These are phyloP conservation scores for Vitis amurensis DNA, from an alignment of 164 flowering plant genomes.

Conservation along the genomic window DNA sequence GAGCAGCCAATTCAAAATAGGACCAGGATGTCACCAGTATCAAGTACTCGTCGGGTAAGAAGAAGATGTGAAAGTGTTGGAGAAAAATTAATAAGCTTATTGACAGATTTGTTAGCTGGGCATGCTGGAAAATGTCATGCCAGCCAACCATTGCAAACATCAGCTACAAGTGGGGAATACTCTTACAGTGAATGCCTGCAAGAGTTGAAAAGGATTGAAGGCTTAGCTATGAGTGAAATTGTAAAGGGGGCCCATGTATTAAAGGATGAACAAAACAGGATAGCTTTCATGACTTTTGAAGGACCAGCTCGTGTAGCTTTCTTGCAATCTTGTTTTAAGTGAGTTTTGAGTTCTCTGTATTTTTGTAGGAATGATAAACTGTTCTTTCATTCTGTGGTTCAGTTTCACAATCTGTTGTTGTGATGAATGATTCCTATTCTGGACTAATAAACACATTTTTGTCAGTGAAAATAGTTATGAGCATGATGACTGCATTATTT, in stretches of 20 bases:
- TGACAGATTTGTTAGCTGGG: background rate
- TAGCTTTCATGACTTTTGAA: slow-evolving; percentile 1
- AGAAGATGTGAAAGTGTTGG: background rate
- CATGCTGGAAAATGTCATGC: background rate
- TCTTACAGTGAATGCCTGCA: background rate
- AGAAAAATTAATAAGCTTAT: background rate
- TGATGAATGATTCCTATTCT: background rate
- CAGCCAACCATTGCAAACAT: background rate
- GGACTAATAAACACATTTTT: too few species aligned
- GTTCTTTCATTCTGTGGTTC: too few species aligned
- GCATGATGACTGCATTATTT: too few species aligned
- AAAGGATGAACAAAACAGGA: slow-evolving; percentile 1
- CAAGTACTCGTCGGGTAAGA: background rate
- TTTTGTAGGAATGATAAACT: too few species aligned
- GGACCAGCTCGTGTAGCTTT: background rate
- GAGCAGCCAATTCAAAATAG: background rate
- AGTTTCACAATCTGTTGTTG: background rate
- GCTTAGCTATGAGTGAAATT: background rate
- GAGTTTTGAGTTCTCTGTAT: background rate
- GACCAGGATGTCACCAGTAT: background rate
- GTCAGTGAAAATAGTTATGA: too few species aligned
- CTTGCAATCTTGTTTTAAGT: background rate
- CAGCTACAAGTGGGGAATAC: background rate
- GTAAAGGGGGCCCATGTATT: background rate
- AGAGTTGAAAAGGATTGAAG: background rate